Base-by-base conservation (phyloP, 768 basidiomycete species). In the Suillus hirtellus region DNA sequence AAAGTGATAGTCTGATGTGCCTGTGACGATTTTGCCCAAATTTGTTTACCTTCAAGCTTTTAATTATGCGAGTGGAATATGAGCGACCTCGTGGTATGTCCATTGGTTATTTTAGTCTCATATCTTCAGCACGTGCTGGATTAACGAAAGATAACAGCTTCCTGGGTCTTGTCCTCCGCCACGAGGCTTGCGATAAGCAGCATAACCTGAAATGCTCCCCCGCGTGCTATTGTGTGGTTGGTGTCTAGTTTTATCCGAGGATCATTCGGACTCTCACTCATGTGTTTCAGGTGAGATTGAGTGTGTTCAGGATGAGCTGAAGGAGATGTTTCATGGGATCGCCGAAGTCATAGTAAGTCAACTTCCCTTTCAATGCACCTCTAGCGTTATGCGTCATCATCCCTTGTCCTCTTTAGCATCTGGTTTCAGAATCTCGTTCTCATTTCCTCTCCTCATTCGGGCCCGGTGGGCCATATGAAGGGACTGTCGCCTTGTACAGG, bases 221-320 rank as follows among this genome's bases (percentile, higher is more conserved):
- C 64, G 68, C 24, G 62, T 72, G 21, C 47, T 72, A 50, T 52
- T 75, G 55, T 68, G 70, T 31, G 71, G 71, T 73, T 34, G 2
- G 68, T 63, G 59, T 43, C 37, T n/a, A n/a, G 24, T 35, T 62
- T 27, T 2, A 31, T 27, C 27, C 10, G 6, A 37, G 34, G 14
- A 14, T 50, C 17, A 42, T 31, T 42, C 11, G 24, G 24, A 34
- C 27, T 12, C n/a, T 40, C 15, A 27, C 31, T 31, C 31, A 31
- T 27, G 5, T 17, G 17, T 27, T 27, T 38, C 68, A 89, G 89
- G 84, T 61, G 79, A 84, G 62, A 84, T 93, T 64, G 84, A 87
- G 27, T 93, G 89, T 90, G 90, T 90, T 0, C 84, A 89, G 62
- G 82, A 89, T 38, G 91, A 93, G 69, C 79, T 86, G 46, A 77